A percentile compares a stretch with the other conserved stretches of the same genome.
These are phyloP conservation scores for Apocynum venetum DNA, from an alignment of 257 asterid species.

Conservation along the genomic window DNA sequence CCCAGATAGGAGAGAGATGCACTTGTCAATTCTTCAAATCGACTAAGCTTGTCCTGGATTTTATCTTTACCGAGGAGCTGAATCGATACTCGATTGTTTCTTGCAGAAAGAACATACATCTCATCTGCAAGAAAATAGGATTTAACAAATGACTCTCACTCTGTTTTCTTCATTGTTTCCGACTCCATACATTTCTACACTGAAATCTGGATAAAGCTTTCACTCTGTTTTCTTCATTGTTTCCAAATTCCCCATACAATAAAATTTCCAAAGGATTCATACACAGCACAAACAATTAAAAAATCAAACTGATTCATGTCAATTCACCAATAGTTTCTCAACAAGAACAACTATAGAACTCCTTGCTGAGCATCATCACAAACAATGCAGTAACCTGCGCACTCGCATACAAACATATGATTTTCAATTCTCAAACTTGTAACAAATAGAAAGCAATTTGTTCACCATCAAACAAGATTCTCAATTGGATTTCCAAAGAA, in stretches of 20 bases:
- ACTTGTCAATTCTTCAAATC: conserved; percentile 76
- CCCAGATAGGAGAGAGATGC: conserved; percentile 74
- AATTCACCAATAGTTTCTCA: background rate
- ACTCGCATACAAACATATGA: background rate
- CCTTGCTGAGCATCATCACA: background rate
- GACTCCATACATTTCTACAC: background rate
- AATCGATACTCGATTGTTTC: conserved; percentile 72
- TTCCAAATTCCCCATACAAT: background rate
- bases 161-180: too few species aligned
- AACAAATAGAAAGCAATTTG: background rate
- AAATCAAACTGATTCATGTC: background rate
- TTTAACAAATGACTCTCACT: background rate
- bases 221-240: background rate
- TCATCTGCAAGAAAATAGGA: conserved; percentile 53
- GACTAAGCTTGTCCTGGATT: conserved; percentile 74
- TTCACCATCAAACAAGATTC: background rate
- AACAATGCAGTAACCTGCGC: background rate
- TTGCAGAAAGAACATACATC: conserved; percentile 95
- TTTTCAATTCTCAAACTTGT: background rate
- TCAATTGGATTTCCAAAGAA: background rate
- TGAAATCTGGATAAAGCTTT: background rate
- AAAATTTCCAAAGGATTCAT: background rate
- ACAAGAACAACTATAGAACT: background rate
- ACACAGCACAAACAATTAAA: background rate
- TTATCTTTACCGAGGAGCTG: conserved; percentile 83